Evolutionary conservation across 495 filamentous ascomycete species (phyloP).

Genomic region (Talaromyces trachyspermus): DNA sequence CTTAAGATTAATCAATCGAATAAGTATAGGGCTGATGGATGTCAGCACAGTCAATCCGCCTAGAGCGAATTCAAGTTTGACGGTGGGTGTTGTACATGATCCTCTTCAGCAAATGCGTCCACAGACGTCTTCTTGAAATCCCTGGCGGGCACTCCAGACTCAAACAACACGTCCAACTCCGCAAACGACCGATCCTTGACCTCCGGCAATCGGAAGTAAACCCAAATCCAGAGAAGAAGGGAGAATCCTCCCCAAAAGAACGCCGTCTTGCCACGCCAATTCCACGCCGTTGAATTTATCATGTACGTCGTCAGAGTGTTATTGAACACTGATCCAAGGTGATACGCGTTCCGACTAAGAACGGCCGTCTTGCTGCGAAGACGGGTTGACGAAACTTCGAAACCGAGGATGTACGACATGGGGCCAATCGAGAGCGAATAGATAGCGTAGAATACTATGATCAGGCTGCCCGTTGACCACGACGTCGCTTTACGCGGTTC

Average conservation of each 20-base stretch:
- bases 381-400: constrained; percentile 30
- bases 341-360: constrained; percentile 26
- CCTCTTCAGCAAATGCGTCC: neutral
- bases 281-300: constrained; percentile 30
- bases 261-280: constrained; percentile 31
- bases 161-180: constrained; percentile 53
- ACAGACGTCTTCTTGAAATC: constrained; percentile 28
- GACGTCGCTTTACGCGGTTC: constrained; percentile 15
- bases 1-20: neutral
- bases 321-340: constrained; percentile 21
- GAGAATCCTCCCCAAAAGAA: constrained; percentile 28
- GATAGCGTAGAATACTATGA: constrained; percentile 31
- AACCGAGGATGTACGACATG: constrained; percentile 23
- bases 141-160: constrained; percentile 37
- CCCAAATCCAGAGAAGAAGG: constrained; percentile 21
- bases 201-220: constrained; percentile 36
- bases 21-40: neutral
- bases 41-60: neutral
- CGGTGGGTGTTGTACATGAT: neutral
- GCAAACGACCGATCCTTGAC: constrained; percentile 42
- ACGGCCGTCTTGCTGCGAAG: constrained; percentile 29
- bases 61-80: neutral
- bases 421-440: constrained; percentile 36
- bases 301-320: constrained; percentile 26
- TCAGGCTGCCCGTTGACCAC: constrained; percentile 24